Evolutionary conservation across 805 yeast genomes (phyloP).

Genomic region (Metschnikowia picachoensis): DNA sequence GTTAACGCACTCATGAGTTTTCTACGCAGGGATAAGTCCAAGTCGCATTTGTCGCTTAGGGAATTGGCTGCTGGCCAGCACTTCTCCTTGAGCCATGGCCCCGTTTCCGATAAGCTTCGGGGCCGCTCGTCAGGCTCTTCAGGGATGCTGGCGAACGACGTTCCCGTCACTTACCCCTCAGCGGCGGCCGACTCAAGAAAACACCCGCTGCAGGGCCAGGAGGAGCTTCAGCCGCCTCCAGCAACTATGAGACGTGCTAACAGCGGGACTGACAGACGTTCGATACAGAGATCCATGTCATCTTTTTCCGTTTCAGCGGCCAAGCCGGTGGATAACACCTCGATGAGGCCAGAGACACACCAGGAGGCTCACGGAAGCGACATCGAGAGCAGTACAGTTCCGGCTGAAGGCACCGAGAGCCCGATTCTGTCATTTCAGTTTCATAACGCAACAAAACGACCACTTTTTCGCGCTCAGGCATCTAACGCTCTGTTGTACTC

Average conservation of each 20-base stretch:
- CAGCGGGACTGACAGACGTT: neutral
- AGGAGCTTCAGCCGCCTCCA: neutral
- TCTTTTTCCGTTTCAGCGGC: neutral
- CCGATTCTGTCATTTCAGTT: slow-evolving; percentile 11
- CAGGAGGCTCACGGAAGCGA: neutral
- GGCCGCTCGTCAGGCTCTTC: slow-evolving; percentile 6
- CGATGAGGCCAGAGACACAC: neutral
- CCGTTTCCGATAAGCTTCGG: slow-evolving; percentile 6
- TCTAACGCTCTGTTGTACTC: slow-evolving; percentile 3
- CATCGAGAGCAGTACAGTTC: neutral
- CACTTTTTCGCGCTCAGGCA: slow-evolving; percentile 5
- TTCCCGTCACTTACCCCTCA: neutral
- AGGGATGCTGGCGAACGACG: neutral
- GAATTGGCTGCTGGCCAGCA: slow-evolving; percentile 11
- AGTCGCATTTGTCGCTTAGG: slow-evolving; percentile 10
- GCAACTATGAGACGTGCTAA: neutral
- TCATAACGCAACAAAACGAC: neutral
- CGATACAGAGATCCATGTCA: neutral
- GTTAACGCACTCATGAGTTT: slow-evolving; percentile 19
- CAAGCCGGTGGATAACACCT: neutral
- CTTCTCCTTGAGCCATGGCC: slow-evolving; percentile 1
- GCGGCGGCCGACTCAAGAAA: slow-evolving; percentile 1
- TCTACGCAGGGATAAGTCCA: slow-evolving; percentile 24
- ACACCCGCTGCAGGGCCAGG: neutral
- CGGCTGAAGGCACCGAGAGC: neutral